Evolutionary conservation across 1,139 yeast species (phyloP), one percentile per base, ranked within the genome.

Genomic region (Kluyveromyces sp.): DNA sequence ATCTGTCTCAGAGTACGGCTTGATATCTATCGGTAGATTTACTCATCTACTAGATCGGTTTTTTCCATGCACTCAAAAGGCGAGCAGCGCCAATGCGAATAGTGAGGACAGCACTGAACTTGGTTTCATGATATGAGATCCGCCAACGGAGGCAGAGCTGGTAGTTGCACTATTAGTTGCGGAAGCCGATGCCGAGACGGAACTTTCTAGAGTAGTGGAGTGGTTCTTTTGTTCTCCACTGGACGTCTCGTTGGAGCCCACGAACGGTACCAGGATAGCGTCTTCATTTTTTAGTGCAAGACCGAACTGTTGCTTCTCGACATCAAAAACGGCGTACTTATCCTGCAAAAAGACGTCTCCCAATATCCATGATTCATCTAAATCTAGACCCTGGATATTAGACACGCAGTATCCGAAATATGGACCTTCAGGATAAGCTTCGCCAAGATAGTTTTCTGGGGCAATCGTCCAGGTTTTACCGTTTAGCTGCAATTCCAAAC

Each of bases 301-400:
- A 0, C 84, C 85, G 42, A 81, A 67, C 51, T 59, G 58, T 39
- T 65, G 67, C 9, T 69, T 57, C 39, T 71, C 77, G 50, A 76
- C 66, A 53, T 80, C 82, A 52, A 79, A 81, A 8, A 78, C 75
- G 2, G 81, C 71, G 56, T 78, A 80, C 45, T 72, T 78, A 41
- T 71, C 69, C 49, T 73, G 71, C 51, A 81, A 61, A 55, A 81
- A 81, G 2, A 78, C 70, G 28, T 78, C 80, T 3, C 88, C 88
- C 34, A 81, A 63, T 33, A 81, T 62, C 73, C 73, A 68, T 2
- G 61, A 53, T 25, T 57, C 53, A 20, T 57, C 52, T 15, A 59
- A 55, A 39, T 64, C 66, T 8, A 73, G 55, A 15, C 84, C 86
- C 61, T 78, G 84, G 43, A 80, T 70, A 55, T 78, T 79, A 9